Evolutionary conservation across 2,329 filamentous ascomycete genomes (phyloP).

Genomic region (Reticulascus tulasneorum): DNA sequence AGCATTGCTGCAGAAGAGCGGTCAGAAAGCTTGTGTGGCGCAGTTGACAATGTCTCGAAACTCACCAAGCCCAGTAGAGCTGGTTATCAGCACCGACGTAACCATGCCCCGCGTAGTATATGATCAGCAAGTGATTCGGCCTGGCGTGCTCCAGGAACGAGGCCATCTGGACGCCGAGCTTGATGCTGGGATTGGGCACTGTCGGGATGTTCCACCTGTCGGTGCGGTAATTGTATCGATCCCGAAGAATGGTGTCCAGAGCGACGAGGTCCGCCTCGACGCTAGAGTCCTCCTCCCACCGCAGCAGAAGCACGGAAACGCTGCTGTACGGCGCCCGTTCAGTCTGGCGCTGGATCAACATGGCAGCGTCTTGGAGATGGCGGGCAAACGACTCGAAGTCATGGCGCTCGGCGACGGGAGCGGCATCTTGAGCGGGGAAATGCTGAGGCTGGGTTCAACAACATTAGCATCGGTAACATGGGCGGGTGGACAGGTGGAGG

Average conservation of each 20-base stretch:
- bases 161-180: constrained; percentile 57
- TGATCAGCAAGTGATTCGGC: constrained; percentile 57
- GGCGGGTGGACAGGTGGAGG: no score
- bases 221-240: constrained; percentile 58
- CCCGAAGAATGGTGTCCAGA: constrained; percentile 55
- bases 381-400: constrained; percentile 65
- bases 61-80: constrained; percentile 65
- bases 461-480: no score
- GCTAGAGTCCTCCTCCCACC: constrained; percentile 58
- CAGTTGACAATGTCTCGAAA: constrained; percentile 14
- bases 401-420: constrained; percentile 46
- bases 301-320: constrained; percentile 57
- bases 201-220: constrained; percentile 60
- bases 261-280: constrained; percentile 50
- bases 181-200: constrained; percentile 54
- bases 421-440: constrained; percentile 35
- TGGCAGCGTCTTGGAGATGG: constrained; percentile 65
- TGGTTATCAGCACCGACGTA: constrained; percentile 56
- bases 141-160: constrained; percentile 55
- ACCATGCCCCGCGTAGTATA: constrained; percentile 62
- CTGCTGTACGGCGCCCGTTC: constrained; percentile 53
- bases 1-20: constrained; percentile 42
- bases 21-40: constrained; percentile 27
- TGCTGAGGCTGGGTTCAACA: constrained; percentile 24
- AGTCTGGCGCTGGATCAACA: constrained; percentile 62